phyloP scores from a whole-genome alignment of 495 filamentous ascomycete genomes.

The Aspergillus campestris region DNA sequence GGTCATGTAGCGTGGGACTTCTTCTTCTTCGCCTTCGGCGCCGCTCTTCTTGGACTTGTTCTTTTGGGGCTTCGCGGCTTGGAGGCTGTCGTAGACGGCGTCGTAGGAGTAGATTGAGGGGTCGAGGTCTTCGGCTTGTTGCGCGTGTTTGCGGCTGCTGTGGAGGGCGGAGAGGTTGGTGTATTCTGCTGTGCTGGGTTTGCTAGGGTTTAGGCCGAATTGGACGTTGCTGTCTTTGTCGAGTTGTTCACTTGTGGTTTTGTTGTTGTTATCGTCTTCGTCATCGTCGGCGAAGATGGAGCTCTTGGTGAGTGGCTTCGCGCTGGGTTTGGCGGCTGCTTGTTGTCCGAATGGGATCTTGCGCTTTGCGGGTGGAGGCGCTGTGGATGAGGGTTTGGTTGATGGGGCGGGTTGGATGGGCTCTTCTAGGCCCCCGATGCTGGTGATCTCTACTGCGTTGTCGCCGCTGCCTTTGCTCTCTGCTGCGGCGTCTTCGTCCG shows the following conservation, averaged over 20 bases:
- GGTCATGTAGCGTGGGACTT: conserved; percentile 72
- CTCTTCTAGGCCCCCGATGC: conserved; percentile 32
- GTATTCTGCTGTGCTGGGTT: conserved; percentile 21
- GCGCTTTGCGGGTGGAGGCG: conserved; percentile 21
- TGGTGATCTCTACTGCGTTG: conserved; percentile 29
- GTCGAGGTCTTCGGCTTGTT: conserved; percentile 40
- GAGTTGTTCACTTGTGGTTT: conserved; percentile 9
- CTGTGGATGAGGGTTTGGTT: conserved; percentile 1
- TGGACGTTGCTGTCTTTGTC: not conserved
- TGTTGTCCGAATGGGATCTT: conserved; percentile 18
- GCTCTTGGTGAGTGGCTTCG: conserved; percentile 23
- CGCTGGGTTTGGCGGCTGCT: conserved; percentile 23
- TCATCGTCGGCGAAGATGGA: conserved; percentile 37
- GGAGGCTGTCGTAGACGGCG: conserved; percentile 43
- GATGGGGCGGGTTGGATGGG: conserved; percentile 8
- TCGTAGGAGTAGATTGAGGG: conserved; percentile 52
- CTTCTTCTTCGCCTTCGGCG: conserved; percentile 12
- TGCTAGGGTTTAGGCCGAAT: conserved; percentile 2
- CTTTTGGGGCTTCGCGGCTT: conserved; percentile 29
- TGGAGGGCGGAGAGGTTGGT: conserved; percentile 44
- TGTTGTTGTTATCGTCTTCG: conserved; percentile 24
- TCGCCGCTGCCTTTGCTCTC: conserved; percentile 15
- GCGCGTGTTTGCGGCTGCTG: conserved; percentile 38
- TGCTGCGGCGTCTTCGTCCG: conserved; percentile 38
- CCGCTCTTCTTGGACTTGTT: conserved; percentile 7